Percentiles rank a stretch among this genome's conserved stretches.
Conservation (phyloP, 1,139 yeast species). For the Candida mesenterica region DNA sequence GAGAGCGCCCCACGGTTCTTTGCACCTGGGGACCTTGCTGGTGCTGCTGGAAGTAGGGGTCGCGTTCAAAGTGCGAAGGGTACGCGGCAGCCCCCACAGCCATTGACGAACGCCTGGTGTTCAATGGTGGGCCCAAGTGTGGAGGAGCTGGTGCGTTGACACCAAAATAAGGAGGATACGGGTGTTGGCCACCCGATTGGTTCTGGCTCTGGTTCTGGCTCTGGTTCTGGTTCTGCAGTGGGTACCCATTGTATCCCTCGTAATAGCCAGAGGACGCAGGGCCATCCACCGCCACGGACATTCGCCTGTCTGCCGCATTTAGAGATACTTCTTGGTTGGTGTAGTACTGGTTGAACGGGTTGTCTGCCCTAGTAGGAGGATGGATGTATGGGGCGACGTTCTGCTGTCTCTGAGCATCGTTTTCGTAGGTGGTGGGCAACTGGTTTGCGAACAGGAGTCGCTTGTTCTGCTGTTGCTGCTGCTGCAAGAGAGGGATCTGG, state of each 20-base stretch:
- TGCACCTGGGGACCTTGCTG: constrained; percentile 7
- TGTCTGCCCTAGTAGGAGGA: constrained; percentile 50
- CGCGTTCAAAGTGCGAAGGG: constrained; percentile 9
- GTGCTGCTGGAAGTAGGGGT: constrained; percentile 9
- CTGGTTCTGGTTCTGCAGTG: constrained; percentile 4
- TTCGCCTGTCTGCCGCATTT: constrained; percentile 35
- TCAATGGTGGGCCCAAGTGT: constrained; percentile 9
- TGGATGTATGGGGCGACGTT: constrained; percentile 34
- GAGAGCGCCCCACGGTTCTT: constrained; percentile 27
- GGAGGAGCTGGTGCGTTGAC: constrained; percentile 4
- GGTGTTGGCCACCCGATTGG: constrained; percentile 5
- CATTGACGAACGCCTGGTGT: constrained; percentile 13
- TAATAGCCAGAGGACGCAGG: constrained; percentile 11
- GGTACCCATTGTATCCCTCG: constrained; percentile 4
- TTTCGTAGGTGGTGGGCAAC: constrained; percentile 54
- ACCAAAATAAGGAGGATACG: constrained; percentile 1
- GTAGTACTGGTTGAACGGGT: constrained; percentile 48
- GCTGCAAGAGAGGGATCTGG: constrained; percentile 24
- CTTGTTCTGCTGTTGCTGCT: constrained; percentile 25
- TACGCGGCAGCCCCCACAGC: constrained; percentile 6
- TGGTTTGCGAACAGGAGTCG: constrained; percentile 45
- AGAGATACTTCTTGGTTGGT: constrained; percentile 39
- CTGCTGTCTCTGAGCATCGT: constrained; percentile 22
- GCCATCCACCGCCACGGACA: constrained; percentile 44
- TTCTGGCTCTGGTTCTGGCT: constrained; percentile 5